Percentiles rank a stretch among this genome's conserved stretches.
phyloP scores from a whole-genome alignment of 129 eudicot species.

The sunflower (Helianthus annuus) region HanXRQr2.0-SUNRISE NC_035448.2:167842609-167843108 shows the following conservation, averaged over 20 bases:
- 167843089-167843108: conserved; percentile 13
- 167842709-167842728: not conserved
- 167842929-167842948: not conserved
- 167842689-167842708: conserved; percentile 7
- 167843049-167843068: conserved; percentile 24
- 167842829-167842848: no score
- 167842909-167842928: not conserved
- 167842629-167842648: not conserved
- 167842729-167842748: not conserved
- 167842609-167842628: not conserved
- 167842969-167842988: no score
- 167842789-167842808: not conserved
- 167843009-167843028: conserved; percentile 18
- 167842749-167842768: not conserved
- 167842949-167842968: not conserved
- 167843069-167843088: conserved; percentile 25
- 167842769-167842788: not conserved
- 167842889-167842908: no score
- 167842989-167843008: not conserved
- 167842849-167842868: no score
- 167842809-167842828: not conserved
- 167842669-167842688: conserved; percentile 39
- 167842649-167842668: conserved; percentile 39
- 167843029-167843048: conserved; percentile 19
- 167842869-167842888: no score